phyloP scores from a whole-genome alignment of 2,329 filamentous ascomycete genomes.

The Graphiopsis chlorocephala region DNA sequence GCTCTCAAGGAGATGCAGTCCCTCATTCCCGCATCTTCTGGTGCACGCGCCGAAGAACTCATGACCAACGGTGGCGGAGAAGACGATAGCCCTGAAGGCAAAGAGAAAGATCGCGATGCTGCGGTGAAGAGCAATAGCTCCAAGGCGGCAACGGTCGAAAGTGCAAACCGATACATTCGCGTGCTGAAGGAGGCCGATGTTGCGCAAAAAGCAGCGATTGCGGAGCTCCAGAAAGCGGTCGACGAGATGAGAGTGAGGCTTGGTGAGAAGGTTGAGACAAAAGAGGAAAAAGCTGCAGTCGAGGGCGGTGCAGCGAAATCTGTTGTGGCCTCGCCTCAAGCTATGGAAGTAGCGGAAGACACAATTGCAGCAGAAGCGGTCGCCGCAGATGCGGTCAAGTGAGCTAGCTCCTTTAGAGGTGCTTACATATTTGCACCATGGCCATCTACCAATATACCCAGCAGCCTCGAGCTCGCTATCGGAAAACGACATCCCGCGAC shows the following conservation, averaged over 20 bases:
- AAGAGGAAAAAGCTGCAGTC: not conserved
- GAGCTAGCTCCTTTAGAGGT: not conserved
- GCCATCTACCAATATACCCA: not conserved
- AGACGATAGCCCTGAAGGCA: slow-evolving; percentile 42
- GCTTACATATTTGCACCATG: not conserved
- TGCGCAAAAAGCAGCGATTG: slow-evolving; percentile 19
- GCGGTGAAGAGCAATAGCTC: slow-evolving; percentile 63
- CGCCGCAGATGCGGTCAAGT: not conserved
- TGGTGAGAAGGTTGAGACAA: slow-evolving; percentile 2
- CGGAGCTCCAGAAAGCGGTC: slow-evolving; percentile 28
- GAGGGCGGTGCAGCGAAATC: not conserved
- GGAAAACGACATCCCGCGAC: not conserved
- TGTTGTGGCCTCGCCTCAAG: not conserved
- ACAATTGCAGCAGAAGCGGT: not conserved
- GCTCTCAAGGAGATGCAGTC: slow-evolving; percentile 88
- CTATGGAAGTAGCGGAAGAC: not conserved
- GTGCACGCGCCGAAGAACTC: slow-evolving; percentile 40
- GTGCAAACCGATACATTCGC: slow-evolving; percentile 94
- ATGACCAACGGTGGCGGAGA: slow-evolving; percentile 39
- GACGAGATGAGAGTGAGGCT: slow-evolving; percentile 30
- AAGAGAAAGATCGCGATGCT: slow-evolving; percentile 41
- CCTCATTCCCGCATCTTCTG: slow-evolving; percentile 63
- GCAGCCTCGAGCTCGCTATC: not conserved
- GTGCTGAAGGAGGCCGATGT: slow-evolving; percentile 63
- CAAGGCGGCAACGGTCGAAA: slow-evolving; percentile 96